phyloP scores from a whole-genome alignment of 2,329 filamentous ascomycete genomes.

The Curvularia sp. region DNA sequence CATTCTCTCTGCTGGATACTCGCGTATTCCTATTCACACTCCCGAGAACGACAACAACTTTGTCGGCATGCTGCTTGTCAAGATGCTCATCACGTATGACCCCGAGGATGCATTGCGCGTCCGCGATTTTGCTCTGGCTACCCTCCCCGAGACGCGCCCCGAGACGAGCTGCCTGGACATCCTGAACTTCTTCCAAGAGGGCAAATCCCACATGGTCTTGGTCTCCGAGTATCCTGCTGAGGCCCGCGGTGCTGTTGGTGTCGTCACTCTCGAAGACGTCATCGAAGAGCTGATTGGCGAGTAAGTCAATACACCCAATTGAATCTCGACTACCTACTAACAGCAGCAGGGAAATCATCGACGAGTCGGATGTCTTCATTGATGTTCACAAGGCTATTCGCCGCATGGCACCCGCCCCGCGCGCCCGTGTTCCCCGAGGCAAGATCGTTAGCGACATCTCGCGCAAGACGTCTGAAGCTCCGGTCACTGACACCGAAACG shows the following conservation, averaged over 20 bases:
- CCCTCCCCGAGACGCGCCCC: constrained; percentile 90
- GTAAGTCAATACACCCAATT: constrained; percentile 62
- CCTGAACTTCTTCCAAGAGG: constrained; percentile 99
- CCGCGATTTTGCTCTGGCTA: constrained; percentile 88
- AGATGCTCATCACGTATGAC: constrained; percentile 98
- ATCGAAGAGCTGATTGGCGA: constrained; percentile 99
- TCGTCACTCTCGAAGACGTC: constrained; percentile 95
- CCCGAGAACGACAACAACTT: constrained; percentile 86
- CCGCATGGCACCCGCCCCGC: constrained; percentile 83
- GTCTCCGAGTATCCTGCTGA: constrained; percentile 93
- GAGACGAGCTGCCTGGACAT: constrained; percentile 98
- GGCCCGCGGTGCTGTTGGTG: constrained; percentile 86
- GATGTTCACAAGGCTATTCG: constrained; percentile 98
- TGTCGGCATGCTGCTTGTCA: constrained; percentile 96
- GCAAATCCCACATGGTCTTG: constrained; percentile 98
- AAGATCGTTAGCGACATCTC: constrained; percentile 58
- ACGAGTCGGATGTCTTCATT: constrained; percentile 97
- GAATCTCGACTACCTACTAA: constrained; percentile 15
- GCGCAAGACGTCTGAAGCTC: constrained; percentile 37
- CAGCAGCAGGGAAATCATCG: constrained; percentile 83
- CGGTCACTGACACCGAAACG: constrained; percentile 27
- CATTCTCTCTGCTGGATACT: constrained; percentile 93
- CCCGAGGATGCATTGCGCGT: constrained; percentile 90
- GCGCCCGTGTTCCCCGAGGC: constrained; percentile 70
- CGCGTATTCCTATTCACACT: constrained; percentile 91